phyloP scores from a whole-genome alignment of 2,329 filamentous ascomycete genomes.

The Aspergillus neoniger region DNA sequence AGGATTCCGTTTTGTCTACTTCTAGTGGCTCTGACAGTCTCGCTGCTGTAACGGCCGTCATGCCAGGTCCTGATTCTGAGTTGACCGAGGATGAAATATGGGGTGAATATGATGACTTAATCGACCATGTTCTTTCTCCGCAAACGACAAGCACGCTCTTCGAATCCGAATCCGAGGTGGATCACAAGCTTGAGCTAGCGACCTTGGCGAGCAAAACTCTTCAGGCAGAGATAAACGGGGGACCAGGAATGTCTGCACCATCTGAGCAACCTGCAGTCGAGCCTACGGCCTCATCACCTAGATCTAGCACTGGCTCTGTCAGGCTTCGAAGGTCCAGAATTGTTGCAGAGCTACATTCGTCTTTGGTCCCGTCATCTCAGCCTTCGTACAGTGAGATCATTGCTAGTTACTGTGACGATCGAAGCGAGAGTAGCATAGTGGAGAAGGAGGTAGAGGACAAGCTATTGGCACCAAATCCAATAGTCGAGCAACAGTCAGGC shows the following conservation, averaged over 20 bases:
- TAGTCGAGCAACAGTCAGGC: slow-evolving; percentile 28
- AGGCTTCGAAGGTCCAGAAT: slow-evolving; percentile 54
- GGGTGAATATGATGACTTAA: slow-evolving; percentile 89
- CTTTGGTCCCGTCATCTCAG: slow-evolving; percentile 53
- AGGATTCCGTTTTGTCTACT: slow-evolving; percentile 67
- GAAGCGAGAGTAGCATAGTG: slow-evolving; percentile 25
- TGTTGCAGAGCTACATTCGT: slow-evolving; percentile 52
- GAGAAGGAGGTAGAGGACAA: slow-evolving; percentile 22
- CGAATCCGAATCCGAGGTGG: slow-evolving; percentile 16
- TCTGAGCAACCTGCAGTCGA: slow-evolving; percentile 27
- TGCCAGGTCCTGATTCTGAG: slow-evolving; percentile 63
- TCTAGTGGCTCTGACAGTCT: slow-evolving; percentile 67
- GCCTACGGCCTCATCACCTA: slow-evolving; percentile 27
- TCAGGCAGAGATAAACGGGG: slow-evolving; percentile 37
- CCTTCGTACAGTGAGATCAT: slow-evolving; percentile 57
- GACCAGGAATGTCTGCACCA: slow-evolving; percentile 17
- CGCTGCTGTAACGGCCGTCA: slow-evolving; percentile 65
- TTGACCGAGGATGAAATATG: slow-evolving; percentile 84
- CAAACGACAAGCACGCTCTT: slow-evolving; percentile 29
- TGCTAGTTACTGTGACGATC: slow-evolving; percentile 49
- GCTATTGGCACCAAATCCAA: slow-evolving; percentile 21
- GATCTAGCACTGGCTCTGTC: slow-evolving; percentile 38
- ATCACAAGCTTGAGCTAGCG: slow-evolving; percentile 39
- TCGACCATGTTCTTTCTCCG: slow-evolving; percentile 67
- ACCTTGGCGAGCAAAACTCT: slow-evolving; percentile 42